phyloP scores from a whole-genome alignment of 345 rosid species.

The Acer yangbiense region DNA sequence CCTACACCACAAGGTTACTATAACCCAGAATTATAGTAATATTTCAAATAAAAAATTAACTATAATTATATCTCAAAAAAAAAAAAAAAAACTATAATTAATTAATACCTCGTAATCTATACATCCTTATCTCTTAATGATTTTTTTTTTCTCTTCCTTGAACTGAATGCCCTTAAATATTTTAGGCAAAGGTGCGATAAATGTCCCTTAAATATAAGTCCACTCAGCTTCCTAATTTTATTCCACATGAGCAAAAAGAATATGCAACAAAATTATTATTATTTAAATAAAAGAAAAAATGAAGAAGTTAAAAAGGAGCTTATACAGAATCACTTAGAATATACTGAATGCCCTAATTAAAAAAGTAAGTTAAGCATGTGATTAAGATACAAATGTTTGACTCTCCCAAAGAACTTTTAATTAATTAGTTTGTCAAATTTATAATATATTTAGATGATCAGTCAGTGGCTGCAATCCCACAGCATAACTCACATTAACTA shows the following conservation, averaged over 20 bases:
- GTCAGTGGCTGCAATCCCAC: constrained; percentile 29
- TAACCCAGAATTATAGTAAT: no score
- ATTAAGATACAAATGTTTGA: not conserved
- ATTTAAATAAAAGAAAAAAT: no score
- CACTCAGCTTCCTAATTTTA: not conserved
- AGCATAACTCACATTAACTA: constrained; percentile 7
- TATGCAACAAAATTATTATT: no score
- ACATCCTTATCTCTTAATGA: not conserved
- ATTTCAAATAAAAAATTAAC: no score
- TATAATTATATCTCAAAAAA: no score
- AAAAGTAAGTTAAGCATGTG: constrained; percentile 5
- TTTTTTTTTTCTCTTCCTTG: not conserved
- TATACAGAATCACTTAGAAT: constrained; percentile 4
- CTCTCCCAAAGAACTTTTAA: not conserved
- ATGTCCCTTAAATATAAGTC: not conserved
- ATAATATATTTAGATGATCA: not conserved
- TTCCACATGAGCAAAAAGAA: not conserved
- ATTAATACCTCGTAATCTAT: not conserved
- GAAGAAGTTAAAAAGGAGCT: not conserved
- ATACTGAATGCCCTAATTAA: not conserved
- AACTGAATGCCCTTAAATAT: no score
- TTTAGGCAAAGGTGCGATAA: not conserved
- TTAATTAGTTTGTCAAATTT: not conserved
- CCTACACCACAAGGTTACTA: no score
- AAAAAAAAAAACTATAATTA: not conserved